Percentiles rank a stretch among this genome's conserved stretches.
phyloP scores from a whole-genome alignment of 805 yeast genomes.

The Priceomyces medius region DNA sequence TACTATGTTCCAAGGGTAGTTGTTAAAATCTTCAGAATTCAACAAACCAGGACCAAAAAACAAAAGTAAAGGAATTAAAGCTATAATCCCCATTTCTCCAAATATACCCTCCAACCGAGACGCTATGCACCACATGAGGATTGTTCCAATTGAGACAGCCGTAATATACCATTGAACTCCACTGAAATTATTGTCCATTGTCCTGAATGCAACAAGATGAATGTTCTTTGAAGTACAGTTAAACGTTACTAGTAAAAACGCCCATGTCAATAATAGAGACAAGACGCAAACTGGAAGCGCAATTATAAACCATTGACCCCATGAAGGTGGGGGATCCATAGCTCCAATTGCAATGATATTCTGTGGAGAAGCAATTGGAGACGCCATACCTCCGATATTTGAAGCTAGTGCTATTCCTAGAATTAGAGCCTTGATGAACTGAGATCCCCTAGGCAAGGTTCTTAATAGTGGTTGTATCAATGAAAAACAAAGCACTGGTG shows the following conservation, averaged over 20 bases:
- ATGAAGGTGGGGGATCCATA: constrained; percentile 50
- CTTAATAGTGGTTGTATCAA: constrained; percentile 49
- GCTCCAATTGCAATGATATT: constrained; percentile 55
- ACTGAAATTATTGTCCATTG: constrained; percentile 65
- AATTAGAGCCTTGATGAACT: constrained; percentile 40
- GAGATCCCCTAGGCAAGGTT: constrained; percentile 41
- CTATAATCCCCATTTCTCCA: constrained; percentile 97
- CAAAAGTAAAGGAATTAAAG: constrained; percentile 84
- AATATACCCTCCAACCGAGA: constrained; percentile 67
- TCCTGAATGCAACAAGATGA: constrained; percentile 55
- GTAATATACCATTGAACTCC: constrained; percentile 74
- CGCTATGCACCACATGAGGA: constrained; percentile 86
- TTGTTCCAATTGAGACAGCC: constrained; percentile 66
- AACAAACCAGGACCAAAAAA: constrained; percentile 89
- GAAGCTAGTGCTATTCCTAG: constrained; percentile 52
- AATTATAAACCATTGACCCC: constrained; percentile 59
- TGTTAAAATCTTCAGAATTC: constrained; percentile 88
- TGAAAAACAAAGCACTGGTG: constrained; percentile 54
- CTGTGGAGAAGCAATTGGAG: constrained; percentile 56
- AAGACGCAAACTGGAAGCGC: constrained; percentile 47
- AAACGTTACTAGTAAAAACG: constrained; percentile 53
- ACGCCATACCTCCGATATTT: constrained; percentile 55
- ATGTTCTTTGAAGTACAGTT: constrained; percentile 49
- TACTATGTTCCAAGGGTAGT: constrained; percentile 95
- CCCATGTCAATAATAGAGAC: constrained; percentile 43